Evolutionary conservation across 2,329 filamentous ascomycete species (phyloP), one percentile per base, ranked within the genome.

Genomic region (Hypoxylon sp.): DNA sequence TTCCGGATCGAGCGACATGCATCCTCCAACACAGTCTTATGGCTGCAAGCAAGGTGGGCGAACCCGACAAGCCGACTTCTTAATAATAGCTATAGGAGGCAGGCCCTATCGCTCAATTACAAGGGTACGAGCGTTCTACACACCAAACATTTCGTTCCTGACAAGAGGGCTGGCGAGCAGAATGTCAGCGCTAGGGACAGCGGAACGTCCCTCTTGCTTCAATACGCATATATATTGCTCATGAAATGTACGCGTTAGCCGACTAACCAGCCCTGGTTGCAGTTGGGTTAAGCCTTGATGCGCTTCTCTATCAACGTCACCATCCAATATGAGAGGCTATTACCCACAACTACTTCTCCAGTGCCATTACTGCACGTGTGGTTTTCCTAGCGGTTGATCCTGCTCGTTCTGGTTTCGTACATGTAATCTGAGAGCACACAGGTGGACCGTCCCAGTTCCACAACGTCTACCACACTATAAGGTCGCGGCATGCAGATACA

Each of bases 1-100:
- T 76, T 73, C 75, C 75, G 66, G 37, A 75, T 76, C 63, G 66
- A 71, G 75, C 74, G 73, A 75, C 74, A 59, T 74, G 75, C 75
- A 76, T 74, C 63, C 64, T 72, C 63, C 66, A 67, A 66, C 66
- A 63, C 62, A 54, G 63, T 71, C 50, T 59, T 61, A 61, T 70
- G 73, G 72, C 73, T 67, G 70, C 69, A 71, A 68, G 68, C 59
- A 71, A 71, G 54, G 63, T 65, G 63, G 65, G 44, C 51, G 69
- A 69, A 63, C 64, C 71, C 66, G 71, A 71, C 66, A 67, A 64
- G 63, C 58, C 66, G 63, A 69, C 58, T 60, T 71, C 68, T 67
- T 51, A 67, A 69, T 58, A 67, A 69, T 59, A 61, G 52, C 53
- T 62, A 57, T 57, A 60, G 42, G 50, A 66, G 59, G 50, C 50